Evolutionary conservation across 768 basidiomycete species (phyloP).

Genomic region (Auricularia sp.): DNA sequence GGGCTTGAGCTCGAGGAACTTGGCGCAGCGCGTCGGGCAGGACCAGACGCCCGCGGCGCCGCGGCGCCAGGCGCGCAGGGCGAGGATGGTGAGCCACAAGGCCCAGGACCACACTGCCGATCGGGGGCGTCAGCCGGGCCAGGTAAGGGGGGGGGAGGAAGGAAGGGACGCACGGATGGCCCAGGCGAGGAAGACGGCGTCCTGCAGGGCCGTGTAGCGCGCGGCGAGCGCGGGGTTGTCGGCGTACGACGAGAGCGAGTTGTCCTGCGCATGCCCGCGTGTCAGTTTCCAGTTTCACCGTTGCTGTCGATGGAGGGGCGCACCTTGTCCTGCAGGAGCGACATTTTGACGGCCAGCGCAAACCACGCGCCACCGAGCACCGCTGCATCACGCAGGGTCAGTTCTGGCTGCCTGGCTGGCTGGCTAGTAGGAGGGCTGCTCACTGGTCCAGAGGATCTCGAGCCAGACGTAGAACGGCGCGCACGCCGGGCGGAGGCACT

Average conservation of each 20-base stretch:
- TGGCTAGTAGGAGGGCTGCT: no score
- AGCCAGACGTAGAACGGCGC: neutral
- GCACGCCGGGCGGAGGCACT: neutral
- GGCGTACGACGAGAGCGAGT: neutral
- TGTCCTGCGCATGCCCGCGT: neutral
- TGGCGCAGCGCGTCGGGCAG: neutral
- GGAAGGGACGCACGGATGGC: neutral
- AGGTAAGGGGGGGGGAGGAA: no score
- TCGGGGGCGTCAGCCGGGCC: neutral
- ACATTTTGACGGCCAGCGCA: neutral
- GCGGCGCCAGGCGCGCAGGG: neutral
- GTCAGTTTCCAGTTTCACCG: neutral
- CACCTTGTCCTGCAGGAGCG: neutral
- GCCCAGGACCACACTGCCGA: neutral
- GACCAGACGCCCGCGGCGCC: neutral
- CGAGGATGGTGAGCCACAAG: neutral
- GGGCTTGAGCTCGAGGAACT: conserved; percentile 1
- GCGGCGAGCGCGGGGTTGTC: neutral
- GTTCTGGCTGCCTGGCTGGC: no score
- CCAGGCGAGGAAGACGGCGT: neutral
- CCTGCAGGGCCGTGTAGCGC: conserved; percentile 1
- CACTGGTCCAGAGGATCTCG: neutral
- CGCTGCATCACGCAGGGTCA: neutral
- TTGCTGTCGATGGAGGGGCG: neutral
- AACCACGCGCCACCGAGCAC: neutral